Percentiles rank a stretch among this genome's conserved stretches.
phyloP scores from a whole-genome alignment of 192 early-diverging fungal species.

The Coemansia sp. region DNA sequence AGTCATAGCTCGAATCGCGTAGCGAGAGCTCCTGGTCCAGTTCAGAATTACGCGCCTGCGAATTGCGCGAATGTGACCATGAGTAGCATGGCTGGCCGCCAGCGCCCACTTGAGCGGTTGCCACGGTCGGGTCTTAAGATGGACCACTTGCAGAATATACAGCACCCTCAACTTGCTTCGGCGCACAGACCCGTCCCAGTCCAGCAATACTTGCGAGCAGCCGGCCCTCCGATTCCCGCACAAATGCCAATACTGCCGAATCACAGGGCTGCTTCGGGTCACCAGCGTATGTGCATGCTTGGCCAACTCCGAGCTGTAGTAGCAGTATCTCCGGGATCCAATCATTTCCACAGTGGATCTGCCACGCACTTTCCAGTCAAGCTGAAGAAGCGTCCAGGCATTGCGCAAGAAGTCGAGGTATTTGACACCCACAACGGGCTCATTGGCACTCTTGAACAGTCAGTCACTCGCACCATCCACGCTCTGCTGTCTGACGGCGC shows the following conservation, averaged over 20 bases:
- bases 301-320: conserved; percentile 42
- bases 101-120: not conserved
- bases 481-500: conserved; percentile 23
- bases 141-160: not conserved
- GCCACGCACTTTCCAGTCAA: conserved; percentile 23
- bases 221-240: not conserved
- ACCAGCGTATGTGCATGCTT: conserved; percentile 32
- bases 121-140: not conserved
- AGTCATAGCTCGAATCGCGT: not conserved
- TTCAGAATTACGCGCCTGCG: not conserved
- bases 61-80: not conserved
- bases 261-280: not conserved
- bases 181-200: not conserved
- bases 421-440: conserved; percentile 20
- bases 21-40: not conserved
- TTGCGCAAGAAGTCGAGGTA: conserved; percentile 28
- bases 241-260: not conserved
- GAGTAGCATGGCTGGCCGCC: not conserved
- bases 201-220: not conserved
- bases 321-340: conserved; percentile 28
- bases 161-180: not conserved
- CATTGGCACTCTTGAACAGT: conserved; percentile 41
- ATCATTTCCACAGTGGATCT: conserved; percentile 19
- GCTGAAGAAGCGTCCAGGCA: conserved; percentile 28
- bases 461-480: conserved; percentile 28